Base-by-base conservation (phyloP, 2,329 filamentous ascomycete species). In the Clonostachys rhizophaga region DNA sequence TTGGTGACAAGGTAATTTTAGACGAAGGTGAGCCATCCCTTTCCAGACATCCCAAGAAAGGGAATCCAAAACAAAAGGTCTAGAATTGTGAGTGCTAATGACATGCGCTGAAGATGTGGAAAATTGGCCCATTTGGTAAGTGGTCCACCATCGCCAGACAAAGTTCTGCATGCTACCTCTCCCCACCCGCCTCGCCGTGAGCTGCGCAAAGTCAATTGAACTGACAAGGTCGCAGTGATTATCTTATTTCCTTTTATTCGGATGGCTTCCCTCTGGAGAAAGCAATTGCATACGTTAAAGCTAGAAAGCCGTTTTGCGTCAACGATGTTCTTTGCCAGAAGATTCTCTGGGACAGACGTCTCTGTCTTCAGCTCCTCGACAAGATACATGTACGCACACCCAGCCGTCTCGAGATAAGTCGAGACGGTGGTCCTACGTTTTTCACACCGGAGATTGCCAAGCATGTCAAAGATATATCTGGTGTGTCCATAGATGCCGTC, bases 271-370 rank as follows among this genome's bases (percentile, higher is more conserved):
- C 94, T 0, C 72, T 99, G 42, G 91, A 97, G 55, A 99, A 99
- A 64, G 94, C 95, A 6, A 95, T 99, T 57, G 89, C 91, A 34
- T 99, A 99, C 65, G 89, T 91, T 51, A 90, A 91, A 59, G 80
- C 95, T 11, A 84, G 94, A 47, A 95, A 95, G 62, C 94, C 94
- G 1, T 97, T 96, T 58, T 96, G 92, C 62, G 91, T 99, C 61
- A 99, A 99, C 62, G 92, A 99, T 65, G 76, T 99, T 40, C 89
- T 91, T 1, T 96, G 99, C 90, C 94, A 99, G 65, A 91, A 95
- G 65, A 83, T 99, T 6, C 74, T 99, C 4, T 99, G 94, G 94
- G 94, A 99, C 65, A 84, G 95, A 43, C 85, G 95, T 34, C 75
- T 97, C 20, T 97, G 94, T 57, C 76, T 99, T 17, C 84, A 81